These are phyloP conservation scores for Mycena indigotica DNA, from an alignment of 768 basidiomycete genomes.

Conservation along the genomic window DNA sequence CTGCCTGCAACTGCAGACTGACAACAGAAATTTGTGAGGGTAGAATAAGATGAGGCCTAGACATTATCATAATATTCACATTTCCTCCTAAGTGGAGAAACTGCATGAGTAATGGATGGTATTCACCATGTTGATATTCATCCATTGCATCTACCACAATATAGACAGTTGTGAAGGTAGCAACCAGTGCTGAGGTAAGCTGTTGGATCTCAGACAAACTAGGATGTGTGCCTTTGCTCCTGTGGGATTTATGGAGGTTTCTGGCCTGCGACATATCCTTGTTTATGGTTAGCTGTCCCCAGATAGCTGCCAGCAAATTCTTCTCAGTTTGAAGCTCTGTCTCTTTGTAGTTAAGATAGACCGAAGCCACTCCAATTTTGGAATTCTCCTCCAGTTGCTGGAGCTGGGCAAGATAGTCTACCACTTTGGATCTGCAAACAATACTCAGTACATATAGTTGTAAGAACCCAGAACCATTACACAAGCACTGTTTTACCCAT, in stretches of 20 bases:
- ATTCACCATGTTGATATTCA: no score
- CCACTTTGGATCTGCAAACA: not conserved
- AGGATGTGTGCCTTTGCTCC: not conserved
- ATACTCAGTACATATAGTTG: not conserved
- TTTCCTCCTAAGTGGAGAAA: not conserved
- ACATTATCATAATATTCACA: not conserved
- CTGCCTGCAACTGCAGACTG: not conserved
- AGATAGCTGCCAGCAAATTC: not conserved
- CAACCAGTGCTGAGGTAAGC: not conserved
- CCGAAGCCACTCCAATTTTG: not conserved
- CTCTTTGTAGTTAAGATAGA: slow-evolving; percentile 13
- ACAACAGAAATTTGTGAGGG: not conserved
- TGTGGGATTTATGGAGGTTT: not conserved
- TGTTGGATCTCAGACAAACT: not conserved
- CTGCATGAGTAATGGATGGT: not conserved
- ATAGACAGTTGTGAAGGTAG: not conserved
- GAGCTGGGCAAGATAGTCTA: no score
- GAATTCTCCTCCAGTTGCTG: not conserved
- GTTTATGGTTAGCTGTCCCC: slow-evolving; percentile 3
- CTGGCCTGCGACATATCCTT: not conserved
- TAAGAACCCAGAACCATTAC: no score
- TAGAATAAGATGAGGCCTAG: not conserved
- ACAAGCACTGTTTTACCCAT: no score
- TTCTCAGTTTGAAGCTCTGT: not conserved
- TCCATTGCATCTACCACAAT: slow-evolving; percentile 10